Evolutionary conservation across 1,284 basidiomycete species (phyloP), one percentile per base, ranked within the genome.

Genomic region (Trametes versicolor): DNA sequence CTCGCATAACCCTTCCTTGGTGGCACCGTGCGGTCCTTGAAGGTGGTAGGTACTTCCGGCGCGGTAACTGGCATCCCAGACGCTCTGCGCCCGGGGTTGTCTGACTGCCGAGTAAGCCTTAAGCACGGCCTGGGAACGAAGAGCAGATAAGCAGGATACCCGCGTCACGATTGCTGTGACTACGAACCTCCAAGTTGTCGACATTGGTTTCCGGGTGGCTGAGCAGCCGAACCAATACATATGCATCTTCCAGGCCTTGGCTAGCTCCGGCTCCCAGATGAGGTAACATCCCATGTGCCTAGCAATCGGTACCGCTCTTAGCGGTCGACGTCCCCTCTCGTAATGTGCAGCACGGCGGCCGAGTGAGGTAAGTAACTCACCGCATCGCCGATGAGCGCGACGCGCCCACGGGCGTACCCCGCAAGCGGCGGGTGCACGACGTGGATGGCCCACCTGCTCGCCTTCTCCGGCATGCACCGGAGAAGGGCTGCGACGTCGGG

Each of bases 221-320:
- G 2, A 91, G 81, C 10, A 90, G 76, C 27, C 78, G 74, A 49
- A 81, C 81, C 15, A 90, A 76, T 12, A 85, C 74, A 48, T 82
- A 82, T 0, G 84, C 84, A 67, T 90, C 88, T 70, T 90, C 88
- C 50, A 89, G 80, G 0, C 86, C 87, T 75, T 89, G 88, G 0
- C 87, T 86, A 15, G 86, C 86, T 15, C 88, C 88, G 0, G 86
- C 82, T 1, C 87, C 87, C n/a, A 89, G 77, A 71, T 88, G 86
- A 0, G 88, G 87, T 21, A 82, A 73, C 82, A 87, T 89, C 0
- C 79, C 86, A 71, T 90, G 88, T 17, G 85, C 85, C 85, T 84
- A 29, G 5, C n/a, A 9, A 23, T 19, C 23, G 23, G 57, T 58
- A 43, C 47, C n/a, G 47, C 3, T 21, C 15, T 45, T 34, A 21